A percentile compares a stretch with the other conserved stretches of the same genome.
Evolutionary conservation across 768 basidiomycete species (phyloP).

Genomic region (Serendipita vermifera): DNA sequence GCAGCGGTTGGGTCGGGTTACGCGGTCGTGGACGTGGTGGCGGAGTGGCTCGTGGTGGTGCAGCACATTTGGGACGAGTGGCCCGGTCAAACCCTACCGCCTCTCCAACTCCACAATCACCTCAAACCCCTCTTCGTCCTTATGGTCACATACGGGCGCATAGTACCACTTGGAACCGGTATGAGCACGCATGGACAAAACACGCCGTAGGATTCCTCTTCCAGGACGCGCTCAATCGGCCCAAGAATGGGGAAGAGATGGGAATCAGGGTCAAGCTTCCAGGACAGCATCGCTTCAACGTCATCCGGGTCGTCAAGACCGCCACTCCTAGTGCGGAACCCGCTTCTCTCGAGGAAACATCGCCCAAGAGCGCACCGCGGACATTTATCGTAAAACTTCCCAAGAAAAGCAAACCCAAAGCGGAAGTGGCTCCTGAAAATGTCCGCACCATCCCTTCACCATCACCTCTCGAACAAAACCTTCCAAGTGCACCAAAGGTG

Average conservation of each 20-base stretch:
- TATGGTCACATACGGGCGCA: slow-evolving; percentile 1
- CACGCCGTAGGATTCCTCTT: slow-evolving; percentile 65
- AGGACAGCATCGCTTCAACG: slow-evolving; percentile 21
- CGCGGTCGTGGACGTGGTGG: slow-evolving; percentile 14
- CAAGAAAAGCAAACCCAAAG: not conserved
- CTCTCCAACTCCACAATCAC: not conserved
- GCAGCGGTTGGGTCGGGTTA: slow-evolving; percentile 29
- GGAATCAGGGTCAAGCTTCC: slow-evolving; percentile 51
- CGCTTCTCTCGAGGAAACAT: not conserved
- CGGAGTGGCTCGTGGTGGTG: slow-evolving; percentile 20
- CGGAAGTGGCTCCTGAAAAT: not conserved
- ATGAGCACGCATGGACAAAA: slow-evolving; percentile 69
- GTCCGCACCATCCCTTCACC: not conserved
- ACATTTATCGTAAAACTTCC: not conserved
- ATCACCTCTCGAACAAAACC: not conserved
- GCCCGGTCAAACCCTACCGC: slow-evolving; percentile 18
- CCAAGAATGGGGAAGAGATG: slow-evolving; percentile 39
- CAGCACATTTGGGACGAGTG: slow-evolving; percentile 18
- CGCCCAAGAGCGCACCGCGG: not conserved
- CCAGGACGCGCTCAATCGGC: slow-evolving; percentile 45
- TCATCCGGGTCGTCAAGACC: not conserved
- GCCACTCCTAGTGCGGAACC: not conserved
- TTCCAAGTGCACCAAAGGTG: not conserved
- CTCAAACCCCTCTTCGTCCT: slow-evolving; percentile 7
- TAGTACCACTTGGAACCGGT: slow-evolving; percentile 2